Conservation (phyloP, 306 rosid species). For the Psophocarpus tetragonolobus region DNA sequence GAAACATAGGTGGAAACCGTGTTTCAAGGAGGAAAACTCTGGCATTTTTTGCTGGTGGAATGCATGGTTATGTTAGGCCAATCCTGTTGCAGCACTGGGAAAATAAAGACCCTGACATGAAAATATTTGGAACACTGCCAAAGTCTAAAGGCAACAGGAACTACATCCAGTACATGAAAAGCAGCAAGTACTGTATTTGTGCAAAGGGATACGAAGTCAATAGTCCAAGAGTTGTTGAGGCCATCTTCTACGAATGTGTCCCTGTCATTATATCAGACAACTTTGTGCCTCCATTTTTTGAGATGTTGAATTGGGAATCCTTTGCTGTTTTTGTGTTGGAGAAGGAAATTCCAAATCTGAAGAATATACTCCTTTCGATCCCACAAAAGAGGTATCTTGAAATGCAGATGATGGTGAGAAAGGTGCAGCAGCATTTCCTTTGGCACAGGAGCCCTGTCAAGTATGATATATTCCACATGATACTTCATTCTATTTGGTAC, state of each 20-base stretch:
- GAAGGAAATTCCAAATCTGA: slow-evolving; percentile 81
- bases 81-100: slow-evolving; percentile 81
- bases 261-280: slow-evolving; percentile 89
- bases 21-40: slow-evolving; percentile 61
- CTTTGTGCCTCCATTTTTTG: slow-evolving; percentile 88
- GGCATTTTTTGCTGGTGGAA: slow-evolving; percentile 81
- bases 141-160: slow-evolving; percentile 53
- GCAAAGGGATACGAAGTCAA: slow-evolving; percentile 94
- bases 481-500: slow-evolving; percentile 86
- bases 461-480: slow-evolving; percentile 92
- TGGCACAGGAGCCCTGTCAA: slow-evolving; percentile 81
- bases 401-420: slow-evolving; percentile 75
- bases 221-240: slow-evolving; percentile 94
- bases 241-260: slow-evolving; percentile 81
- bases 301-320: slow-evolving; percentile 82
- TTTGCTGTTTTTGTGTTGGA: slow-evolving; percentile 84
- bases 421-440: slow-evolving; percentile 84
- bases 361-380: slow-evolving; percentile 74
- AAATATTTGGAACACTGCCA: slow-evolving; percentile 65
- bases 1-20: slow-evolving; percentile 65
- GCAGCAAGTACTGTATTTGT: slow-evolving; percentile 90
- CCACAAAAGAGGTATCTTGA: slow-evolving; percentile 60
- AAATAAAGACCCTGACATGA: slow-evolving; percentile 89
- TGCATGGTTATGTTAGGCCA: slow-evolving; percentile 85
- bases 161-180: slow-evolving; percentile 78